phyloP scores from a whole-genome alignment of 495 filamentous ascomycete species.

The Trichocladium uniseriatum region DNA sequence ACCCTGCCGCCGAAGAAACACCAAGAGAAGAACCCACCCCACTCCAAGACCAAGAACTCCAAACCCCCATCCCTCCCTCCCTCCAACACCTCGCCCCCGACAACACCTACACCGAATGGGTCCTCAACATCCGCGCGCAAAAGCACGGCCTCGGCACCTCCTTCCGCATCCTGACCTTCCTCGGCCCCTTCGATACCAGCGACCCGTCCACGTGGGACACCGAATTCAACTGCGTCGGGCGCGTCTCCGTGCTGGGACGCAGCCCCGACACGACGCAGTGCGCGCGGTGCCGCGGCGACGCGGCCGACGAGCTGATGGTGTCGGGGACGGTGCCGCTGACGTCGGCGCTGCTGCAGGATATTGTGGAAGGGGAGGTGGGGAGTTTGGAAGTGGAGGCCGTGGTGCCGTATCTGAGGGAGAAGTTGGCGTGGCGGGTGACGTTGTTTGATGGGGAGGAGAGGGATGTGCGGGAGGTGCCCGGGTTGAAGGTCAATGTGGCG shows the following conservation, averaged over 20 bases:
- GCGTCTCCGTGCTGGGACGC: slow-evolving; percentile 32
- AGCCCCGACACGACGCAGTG: slow-evolving; percentile 21
- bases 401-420: slow-evolving; percentile 25
- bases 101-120: slow-evolving; percentile 35
- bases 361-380: slow-evolving; percentile 21
- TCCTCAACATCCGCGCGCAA: slow-evolving; percentile 32
- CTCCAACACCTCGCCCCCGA: slow-evolving; percentile 23
- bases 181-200: slow-evolving; percentile 25
- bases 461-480: slow-evolving; percentile 21
- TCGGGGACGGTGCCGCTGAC: slow-evolving; percentile 37
- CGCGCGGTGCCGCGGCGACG: slow-evolving; percentile 28
- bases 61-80: slow-evolving; percentile 14
- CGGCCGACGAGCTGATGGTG: slow-evolving; percentile 20
- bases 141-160: slow-evolving; percentile 34
- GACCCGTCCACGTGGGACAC: slow-evolving; percentile 23
- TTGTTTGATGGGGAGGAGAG: slow-evolving; percentile 29
- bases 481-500: slow-evolving; percentile 28
- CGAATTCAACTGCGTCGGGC: slow-evolving; percentile 31
- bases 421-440: slow-evolving; percentile 30
- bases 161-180: slow-evolving; percentile 36
- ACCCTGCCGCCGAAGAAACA: no score
- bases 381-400: slow-evolving; percentile 27
- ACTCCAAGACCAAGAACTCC: no score
- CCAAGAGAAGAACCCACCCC: no score
- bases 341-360: slow-evolving; percentile 30